A percentile compares a stretch with the other conserved stretches of the same genome.
phyloP scores from a whole-genome alignment of 139 green algal species.

The Asterochloris sp. region DNA sequence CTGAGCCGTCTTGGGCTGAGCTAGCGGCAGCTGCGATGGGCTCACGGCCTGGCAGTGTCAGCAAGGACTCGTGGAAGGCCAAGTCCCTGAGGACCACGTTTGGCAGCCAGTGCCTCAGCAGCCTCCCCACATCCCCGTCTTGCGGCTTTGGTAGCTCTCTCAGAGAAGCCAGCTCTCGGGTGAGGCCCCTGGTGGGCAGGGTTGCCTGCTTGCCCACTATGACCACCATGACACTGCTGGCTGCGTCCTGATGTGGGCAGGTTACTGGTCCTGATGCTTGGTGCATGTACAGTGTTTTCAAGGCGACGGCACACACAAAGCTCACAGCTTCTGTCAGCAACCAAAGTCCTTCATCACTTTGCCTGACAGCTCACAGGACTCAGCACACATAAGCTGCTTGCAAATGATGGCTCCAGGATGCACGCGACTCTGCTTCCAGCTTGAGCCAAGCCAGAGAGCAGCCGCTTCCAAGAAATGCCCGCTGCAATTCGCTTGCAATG shows the following conservation, averaged over 20 bases:
- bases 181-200: not conserved
- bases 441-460: too few species aligned
- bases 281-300: not conserved
- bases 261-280: not conserved
- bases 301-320: not conserved
- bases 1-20: too few species aligned
- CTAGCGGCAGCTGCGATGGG: too few species aligned
- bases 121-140: constrained; percentile 16
- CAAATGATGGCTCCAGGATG: too few species aligned
- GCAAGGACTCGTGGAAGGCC: constrained; percentile 19
- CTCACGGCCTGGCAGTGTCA: too few species aligned
- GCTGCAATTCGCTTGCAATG: too few species aligned
- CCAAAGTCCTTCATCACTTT: too few species aligned
- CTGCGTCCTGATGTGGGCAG: not conserved
- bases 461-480: too few species aligned
- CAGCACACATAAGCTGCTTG: too few species aligned
- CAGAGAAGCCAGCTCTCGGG: constrained; percentile 16
- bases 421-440: too few species aligned
- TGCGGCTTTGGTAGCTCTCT: constrained; percentile 37
- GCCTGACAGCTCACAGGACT: too few species aligned
- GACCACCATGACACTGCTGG: not conserved
- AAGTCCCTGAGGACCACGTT: constrained; percentile 28
- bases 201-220: not conserved
- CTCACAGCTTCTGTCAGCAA: too few species aligned
- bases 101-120: constrained; percentile 28